Evolutionary conservation across 768 basidiomycete species (phyloP).

Genomic region (Kwoniella pini): DNA sequence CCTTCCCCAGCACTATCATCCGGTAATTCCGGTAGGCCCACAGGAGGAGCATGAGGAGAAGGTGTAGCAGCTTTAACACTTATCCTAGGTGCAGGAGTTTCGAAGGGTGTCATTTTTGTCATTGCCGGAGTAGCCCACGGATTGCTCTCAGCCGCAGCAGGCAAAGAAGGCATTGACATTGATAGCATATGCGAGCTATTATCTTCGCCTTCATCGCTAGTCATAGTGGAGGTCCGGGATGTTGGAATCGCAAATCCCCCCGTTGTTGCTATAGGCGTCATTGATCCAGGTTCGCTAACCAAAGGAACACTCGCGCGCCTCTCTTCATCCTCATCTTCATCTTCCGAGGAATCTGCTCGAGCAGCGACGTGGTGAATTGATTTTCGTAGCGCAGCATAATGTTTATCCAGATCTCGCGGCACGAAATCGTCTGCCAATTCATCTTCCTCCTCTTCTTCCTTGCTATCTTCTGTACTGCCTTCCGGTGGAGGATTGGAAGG

Average conservation of each 20-base stretch:
- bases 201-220: neutral
- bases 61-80: constrained; percentile 13
- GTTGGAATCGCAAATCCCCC: neutral
- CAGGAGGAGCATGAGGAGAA: constrained; percentile 4
- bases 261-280: neutral
- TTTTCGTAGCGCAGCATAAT: constrained; percentile 46
- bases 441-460: constrained; percentile 18
- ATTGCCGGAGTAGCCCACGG: constrained; percentile 10
- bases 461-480: constrained; percentile 1
- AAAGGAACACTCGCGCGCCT: neutral
- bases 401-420: constrained; percentile 48
- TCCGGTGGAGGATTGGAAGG: constrained; percentile 12
- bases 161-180: constrained; percentile 7
- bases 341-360: constrained; percentile 9
- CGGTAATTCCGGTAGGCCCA: constrained; percentile 7
- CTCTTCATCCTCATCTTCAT: neutral
- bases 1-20: constrained; percentile 11
- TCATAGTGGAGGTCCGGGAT: neutral
- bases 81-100: constrained; percentile 4
- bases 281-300: constrained; percentile 3
- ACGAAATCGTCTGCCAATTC: constrained; percentile 21
- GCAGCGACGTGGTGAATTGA: constrained; percentile 44
- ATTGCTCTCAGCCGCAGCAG: constrained; percentile 13
- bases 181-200: neutral
- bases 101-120: neutral